A percentile compares a stretch with the other conserved stretches of the same genome.
Conservation (phyloP, 768 basidiomycete genomes). For the Chlorophyllum brunneum region DNA sequence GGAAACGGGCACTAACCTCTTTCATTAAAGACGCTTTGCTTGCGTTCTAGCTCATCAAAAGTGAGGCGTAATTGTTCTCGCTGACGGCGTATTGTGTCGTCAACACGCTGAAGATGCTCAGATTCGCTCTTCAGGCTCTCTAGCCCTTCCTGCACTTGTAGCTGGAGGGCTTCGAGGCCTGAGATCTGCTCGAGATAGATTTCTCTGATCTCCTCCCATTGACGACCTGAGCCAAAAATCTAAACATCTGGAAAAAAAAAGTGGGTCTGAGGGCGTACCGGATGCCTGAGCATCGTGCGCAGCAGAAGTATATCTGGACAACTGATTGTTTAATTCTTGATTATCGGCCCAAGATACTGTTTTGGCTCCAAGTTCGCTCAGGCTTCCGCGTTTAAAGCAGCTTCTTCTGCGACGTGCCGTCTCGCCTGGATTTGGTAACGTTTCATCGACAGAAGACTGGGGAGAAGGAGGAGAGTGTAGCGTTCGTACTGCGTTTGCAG, state of each 20-base stretch:
- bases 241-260: neutral
- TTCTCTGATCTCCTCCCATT: slow-evolving; percentile 55
- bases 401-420: slow-evolving; percentile 50
- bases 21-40: slow-evolving; percentile 36
- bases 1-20: slow-evolving; percentile 38
- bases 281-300: slow-evolving; percentile 36
- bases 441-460: slow-evolving; percentile 10
- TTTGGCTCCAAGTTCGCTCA: slow-evolving; percentile 52
- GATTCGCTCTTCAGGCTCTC: slow-evolving; percentile 40
- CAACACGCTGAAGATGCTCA: slow-evolving; percentile 38
- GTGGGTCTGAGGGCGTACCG: slow-evolving; percentile 21
- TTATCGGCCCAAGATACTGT: slow-evolving; percentile 77
- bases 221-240: slow-evolving; percentile 34
- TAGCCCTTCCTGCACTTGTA: slow-evolving; percentile 45
- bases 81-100: slow-evolving; percentile 38
- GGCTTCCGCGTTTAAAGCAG: slow-evolving; percentile 56
- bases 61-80: slow-evolving; percentile 33
- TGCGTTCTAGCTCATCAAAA: slow-evolving; percentile 39
- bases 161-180: slow-evolving; percentile 52
- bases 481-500: neutral
- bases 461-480: neutral
- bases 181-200: slow-evolving; percentile 61
- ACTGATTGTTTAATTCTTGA: slow-evolving; percentile 53
- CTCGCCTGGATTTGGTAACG: slow-evolving; percentile 1
- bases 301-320: slow-evolving; percentile 42